phyloP scores from a whole-genome alignment of 2,329 filamentous ascomycete species.

The Alternaria panax region DNA sequence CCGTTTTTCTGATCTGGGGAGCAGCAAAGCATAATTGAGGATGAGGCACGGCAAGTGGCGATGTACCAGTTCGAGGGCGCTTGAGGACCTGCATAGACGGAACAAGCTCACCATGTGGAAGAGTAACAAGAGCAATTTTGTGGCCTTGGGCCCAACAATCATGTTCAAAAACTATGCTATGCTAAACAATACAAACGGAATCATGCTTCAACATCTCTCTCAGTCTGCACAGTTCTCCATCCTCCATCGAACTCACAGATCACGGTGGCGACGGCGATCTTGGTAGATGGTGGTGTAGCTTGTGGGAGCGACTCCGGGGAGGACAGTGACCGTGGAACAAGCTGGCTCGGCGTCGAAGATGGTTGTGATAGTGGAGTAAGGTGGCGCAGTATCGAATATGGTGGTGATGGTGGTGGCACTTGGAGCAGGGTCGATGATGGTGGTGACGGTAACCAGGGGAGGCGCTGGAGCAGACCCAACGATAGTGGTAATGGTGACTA shows the following conservation, averaged over 20 bases:
- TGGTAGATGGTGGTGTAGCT: not conserved
- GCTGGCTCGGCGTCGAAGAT: not conserved
- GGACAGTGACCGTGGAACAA: not conserved
- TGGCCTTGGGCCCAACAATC: conserved; percentile 24
- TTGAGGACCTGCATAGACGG: too few relatives aligned
- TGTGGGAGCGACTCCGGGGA: not conserved
- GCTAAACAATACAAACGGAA: not conserved
- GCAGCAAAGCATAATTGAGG: too few relatives aligned
- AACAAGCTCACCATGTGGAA: too few relatives aligned
- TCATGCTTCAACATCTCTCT: not conserved
- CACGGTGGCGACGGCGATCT: not conserved
- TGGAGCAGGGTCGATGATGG: not conserved
- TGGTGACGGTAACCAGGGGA: not conserved
- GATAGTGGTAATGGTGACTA: not conserved
- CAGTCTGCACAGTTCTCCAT: not conserved
- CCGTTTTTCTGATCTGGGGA: not conserved
- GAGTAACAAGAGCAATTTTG: not conserved
- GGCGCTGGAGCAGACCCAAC: not conserved
- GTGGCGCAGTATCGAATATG: not conserved
- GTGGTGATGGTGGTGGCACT: not conserved
- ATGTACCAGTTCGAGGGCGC: too few relatives aligned
- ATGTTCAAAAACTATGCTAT: conserved; percentile 1
- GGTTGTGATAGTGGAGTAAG: not conserved
- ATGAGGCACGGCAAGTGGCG: too few relatives aligned
- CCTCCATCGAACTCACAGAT: not conserved